A percentile compares a stretch with the other conserved stretches of the same genome.
These are phyloP conservation scores for Thalia dealbata DNA, from an alignment of 176 grass and related monocot genomes.

Conservation along the genomic window DNA sequence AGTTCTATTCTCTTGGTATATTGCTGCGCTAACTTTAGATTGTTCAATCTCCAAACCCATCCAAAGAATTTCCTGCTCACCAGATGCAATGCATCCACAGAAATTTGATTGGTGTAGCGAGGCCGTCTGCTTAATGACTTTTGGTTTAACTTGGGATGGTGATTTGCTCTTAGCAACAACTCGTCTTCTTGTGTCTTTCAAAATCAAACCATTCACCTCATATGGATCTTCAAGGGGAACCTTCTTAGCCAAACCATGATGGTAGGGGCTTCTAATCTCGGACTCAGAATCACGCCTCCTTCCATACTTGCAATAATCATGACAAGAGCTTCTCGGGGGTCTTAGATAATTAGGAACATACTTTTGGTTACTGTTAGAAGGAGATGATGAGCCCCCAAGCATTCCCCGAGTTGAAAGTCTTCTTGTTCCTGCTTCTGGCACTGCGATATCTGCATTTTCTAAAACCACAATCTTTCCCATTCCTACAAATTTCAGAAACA, in stretches of 20 bases:
- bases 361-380: slow-evolving; percentile 15
- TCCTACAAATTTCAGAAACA: neutral
- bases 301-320: slow-evolving; percentile 77
- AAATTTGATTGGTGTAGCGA: neutral
- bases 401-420: slow-evolving; percentile 29
- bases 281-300: slow-evolving; percentile 29
- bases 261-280: slow-evolving; percentile 29
- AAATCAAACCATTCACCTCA: neutral
- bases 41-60: neutral
- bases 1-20: too few species aligned
- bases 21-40: too few species aligned
- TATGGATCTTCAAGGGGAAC: slow-evolving; percentile 12
- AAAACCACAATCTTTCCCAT: neutral
- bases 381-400: slow-evolving; percentile 10
- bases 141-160: slow-evolving; percentile 27
- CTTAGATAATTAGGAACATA: slow-evolving; percentile 55
- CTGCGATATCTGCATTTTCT: neutral
- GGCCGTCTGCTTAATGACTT: slow-evolving; percentile 29
- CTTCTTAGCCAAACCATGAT: slow-evolving; percentile 3
- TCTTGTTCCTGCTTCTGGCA: neutral
- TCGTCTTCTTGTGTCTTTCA: slow-evolving; percentile 39
- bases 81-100: slow-evolving; percentile 32
- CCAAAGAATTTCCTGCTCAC: slow-evolving; percentile 24
- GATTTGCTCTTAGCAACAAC: slow-evolving; percentile 33
- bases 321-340: slow-evolving; percentile 52